Evolutionary conservation across 2,329 filamentous ascomycete genomes (phyloP).

Genomic region (Colletotrichum sp.): DNA sequence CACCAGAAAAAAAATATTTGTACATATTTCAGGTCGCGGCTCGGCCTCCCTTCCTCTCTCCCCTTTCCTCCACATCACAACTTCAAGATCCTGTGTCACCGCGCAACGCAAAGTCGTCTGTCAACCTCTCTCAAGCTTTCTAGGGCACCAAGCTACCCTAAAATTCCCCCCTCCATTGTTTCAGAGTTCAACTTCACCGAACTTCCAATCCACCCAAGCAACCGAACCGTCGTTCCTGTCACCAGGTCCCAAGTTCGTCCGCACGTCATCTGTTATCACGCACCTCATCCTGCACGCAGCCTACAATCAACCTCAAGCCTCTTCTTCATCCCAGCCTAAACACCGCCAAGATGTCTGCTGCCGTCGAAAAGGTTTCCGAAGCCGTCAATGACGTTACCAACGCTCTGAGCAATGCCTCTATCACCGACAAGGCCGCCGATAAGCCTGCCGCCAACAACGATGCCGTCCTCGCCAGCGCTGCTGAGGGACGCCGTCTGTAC

Average conservation of each 20-base stretch:
- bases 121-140: slow-evolving; percentile 52
- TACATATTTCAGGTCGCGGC: slow-evolving; percentile 22
- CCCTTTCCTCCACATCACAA: slow-evolving; percentile 46
- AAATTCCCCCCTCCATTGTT: slow-evolving; percentile 67
- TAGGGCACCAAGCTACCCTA: slow-evolving; percentile 94
- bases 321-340: slow-evolving; percentile 38
- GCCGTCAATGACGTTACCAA: slow-evolving; percentile 80
- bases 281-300: slow-evolving; percentile 43
- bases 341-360: slow-evolving; percentile 80
- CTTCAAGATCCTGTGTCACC: slow-evolving; percentile 50
- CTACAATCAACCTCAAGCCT: slow-evolving; percentile 35
- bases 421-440: slow-evolving; percentile 59
- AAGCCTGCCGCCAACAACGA: slow-evolving; percentile 72
- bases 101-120: slow-evolving; percentile 53
- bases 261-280: slow-evolving; percentile 53
- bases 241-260: slow-evolving; percentile 40
- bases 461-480: slow-evolving; percentile 94
- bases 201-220: slow-evolving; percentile 45
- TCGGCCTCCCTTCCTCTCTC: slow-evolving; percentile 32
- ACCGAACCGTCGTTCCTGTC: slow-evolving; percentile 49
- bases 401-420: slow-evolving; percentile 75
- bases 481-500: slow-evolving; percentile 98
- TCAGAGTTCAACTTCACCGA: slow-evolving; percentile 68
- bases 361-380: slow-evolving; percentile 72
- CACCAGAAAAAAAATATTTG: slow-evolving; percentile 45